Evolutionary conservation across 257 asterid species (phyloP), one percentile per base, ranked within the genome.

Genomic region (Solanum ossicruentum): DNA sequence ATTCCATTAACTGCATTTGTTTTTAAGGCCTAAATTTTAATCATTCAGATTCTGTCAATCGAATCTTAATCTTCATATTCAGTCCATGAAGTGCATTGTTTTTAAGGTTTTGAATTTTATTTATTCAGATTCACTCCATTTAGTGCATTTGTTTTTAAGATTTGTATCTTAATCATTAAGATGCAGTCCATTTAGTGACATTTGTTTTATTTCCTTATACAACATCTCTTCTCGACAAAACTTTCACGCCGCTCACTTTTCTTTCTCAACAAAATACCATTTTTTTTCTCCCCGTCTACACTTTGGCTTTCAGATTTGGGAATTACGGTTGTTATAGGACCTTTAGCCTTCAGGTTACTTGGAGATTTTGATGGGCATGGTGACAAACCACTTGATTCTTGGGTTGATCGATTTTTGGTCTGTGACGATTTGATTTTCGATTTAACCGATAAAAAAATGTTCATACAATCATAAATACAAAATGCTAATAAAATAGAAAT

Each of bases 231-330:
- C 54, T 49, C 12, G 54, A 12, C 41, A 63, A 23, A 23, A 6
- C 12, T 23, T 63, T 63, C 70, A 12, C 4, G 8, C 28, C 18
- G 0, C 41, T 23, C 70, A 12, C 70, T 63, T 61, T 63, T 63
- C 70, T 63, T 63, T 23, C 70, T 63, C 39, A 12, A 23, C 17
- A 39, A 49, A 49, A 23, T 63, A 63, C 18, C 10, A 63, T 23
- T 23, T 63, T 6, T 23, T 63, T 4, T 63, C 32, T 12, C 39
- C 10, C n/a, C 95, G 7, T 85, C 60, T 89, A 92, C 95, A 92
- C 83, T 84, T 88, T 2, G 97, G 60, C 84, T 73, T 80, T 92
- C 94, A 93, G 3, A 87, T 57, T 6, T 93, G 95, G 7, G 93
- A 90, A 28, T 85, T 78, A 39, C 95, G 91, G 80, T 91, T 86